These are phyloP conservation scores for Ceratocystis eucalypticola DNA, from an alignment of 2,329 filamentous ascomycete species.

Conservation along the genomic window DNA sequence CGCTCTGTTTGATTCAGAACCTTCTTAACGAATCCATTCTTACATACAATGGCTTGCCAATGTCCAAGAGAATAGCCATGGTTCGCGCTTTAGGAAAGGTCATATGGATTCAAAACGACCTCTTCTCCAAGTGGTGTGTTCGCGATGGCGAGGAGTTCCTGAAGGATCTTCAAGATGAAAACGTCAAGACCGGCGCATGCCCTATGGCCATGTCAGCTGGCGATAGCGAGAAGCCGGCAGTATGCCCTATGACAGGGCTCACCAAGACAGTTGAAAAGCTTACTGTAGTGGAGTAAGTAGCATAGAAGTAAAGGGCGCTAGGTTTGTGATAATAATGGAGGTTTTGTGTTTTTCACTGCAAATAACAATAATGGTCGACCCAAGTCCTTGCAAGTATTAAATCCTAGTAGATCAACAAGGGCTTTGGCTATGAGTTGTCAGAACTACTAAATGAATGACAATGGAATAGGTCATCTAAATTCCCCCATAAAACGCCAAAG, in stretches of 20 bases:
- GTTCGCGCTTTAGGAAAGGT: conserved; percentile 67
- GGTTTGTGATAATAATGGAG: neutral
- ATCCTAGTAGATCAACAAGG: too few species aligned
- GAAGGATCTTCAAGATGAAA: neutral
- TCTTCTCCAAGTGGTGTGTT: conserved; percentile 73
- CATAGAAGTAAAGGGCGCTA: neutral
- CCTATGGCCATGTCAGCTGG: conserved; percentile 3
- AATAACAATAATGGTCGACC: neutral
- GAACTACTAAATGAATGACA: too few species aligned
- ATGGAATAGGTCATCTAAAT: too few species aligned
- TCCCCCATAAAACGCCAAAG: too few species aligned
- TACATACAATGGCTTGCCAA: conserved; percentile 51
- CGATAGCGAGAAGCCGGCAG: neutral
- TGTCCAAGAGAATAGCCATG: conserved; percentile 56
- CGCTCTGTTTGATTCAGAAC: conserved; percentile 63
- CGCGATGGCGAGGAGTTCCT: conserved; percentile 50
- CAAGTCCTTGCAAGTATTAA: neutral
- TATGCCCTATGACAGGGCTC: conserved; percentile 7
- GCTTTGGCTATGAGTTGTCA: neutral
- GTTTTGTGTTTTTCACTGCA: neutral
- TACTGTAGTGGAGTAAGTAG: conserved; percentile 1
- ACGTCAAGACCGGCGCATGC: neutral
- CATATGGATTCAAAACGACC: conserved; percentile 78
- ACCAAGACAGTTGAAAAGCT: conserved; percentile 3
- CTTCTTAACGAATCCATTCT: conserved; percentile 65